A percentile compares a stretch with the other conserved stretches of the same genome.
phyloP scores from a whole-genome alignment of 495 filamentous ascomycete species.

The Penicillium parvum region DNA sequence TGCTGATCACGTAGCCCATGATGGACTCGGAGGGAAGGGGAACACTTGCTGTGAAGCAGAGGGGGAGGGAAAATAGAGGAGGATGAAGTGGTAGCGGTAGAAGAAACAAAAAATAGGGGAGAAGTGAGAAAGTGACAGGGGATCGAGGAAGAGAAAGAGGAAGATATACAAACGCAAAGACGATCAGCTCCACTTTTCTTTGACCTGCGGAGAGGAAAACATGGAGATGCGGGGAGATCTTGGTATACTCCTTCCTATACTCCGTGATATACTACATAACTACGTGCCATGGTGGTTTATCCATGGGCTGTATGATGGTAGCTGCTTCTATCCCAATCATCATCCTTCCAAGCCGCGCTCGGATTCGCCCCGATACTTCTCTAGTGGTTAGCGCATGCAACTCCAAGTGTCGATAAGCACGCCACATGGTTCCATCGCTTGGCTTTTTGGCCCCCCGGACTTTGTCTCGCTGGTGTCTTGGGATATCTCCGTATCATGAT shows the following conservation, averaged over 20 bases:
- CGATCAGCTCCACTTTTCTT: not conserved
- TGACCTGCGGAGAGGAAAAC: no score
- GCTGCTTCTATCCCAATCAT: no score
- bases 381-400: slow-evolving; percentile 15
- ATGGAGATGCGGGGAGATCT: slow-evolving; percentile 19
- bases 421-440: slow-evolving; percentile 27
- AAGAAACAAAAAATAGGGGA: not conserved
- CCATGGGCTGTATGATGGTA: no score
- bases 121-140: not conserved
- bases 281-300: no score
- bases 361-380: not conserved
- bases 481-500: no score
- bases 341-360: not conserved
- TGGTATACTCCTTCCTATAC: no score
- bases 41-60: not conserved
- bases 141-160: not conserved
- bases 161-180: not conserved
- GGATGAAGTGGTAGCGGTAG: not conserved
- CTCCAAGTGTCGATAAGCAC: slow-evolving; percentile 12
- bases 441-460: not conserved
- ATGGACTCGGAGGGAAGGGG: slow-evolving; percentile 1
- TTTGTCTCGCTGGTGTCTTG: not conserved
- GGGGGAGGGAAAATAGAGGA: not conserved
- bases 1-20: slow-evolving; percentile 25
- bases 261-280: no score